Percentiles rank a stretch among this genome's conserved stretches.
Evolutionary conservation across 805 yeast species (phyloP).

Genomic region (Candida maesae): DNA sequence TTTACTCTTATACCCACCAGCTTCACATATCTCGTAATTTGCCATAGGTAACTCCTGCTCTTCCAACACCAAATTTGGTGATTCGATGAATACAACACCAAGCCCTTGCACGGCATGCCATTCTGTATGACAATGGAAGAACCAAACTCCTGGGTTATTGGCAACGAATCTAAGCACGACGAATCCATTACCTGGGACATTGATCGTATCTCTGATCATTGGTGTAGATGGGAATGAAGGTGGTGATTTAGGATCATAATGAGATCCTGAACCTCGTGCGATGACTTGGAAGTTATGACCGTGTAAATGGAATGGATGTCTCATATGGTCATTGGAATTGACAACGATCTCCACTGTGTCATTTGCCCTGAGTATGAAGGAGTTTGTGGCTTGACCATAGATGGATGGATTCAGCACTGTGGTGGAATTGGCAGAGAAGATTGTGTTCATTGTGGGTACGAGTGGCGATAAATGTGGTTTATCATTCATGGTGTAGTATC

Average conservation of each 20-base stretch:
- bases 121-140: slow-evolving; percentile 87
- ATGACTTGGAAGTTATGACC: slow-evolving; percentile 69
- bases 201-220: slow-evolving; percentile 66
- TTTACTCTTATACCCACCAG: slow-evolving; percentile 38
- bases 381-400: slow-evolving; percentile 68
- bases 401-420: slow-evolving; percentile 51
- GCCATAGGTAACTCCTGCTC: slow-evolving; percentile 37
- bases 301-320: slow-evolving; percentile 76
- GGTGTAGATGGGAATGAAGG: slow-evolving; percentile 49
- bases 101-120: slow-evolving; percentile 83
- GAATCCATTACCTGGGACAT: slow-evolving; percentile 62
- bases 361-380: slow-evolving; percentile 53
- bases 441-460: slow-evolving; percentile 67
- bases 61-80: slow-evolving; percentile 52
- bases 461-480: slow-evolving; percentile 61
- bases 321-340: slow-evolving; percentile 74
- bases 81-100: slow-evolving; percentile 66
- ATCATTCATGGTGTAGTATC: slow-evolving; percentile 68
- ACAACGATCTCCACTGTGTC: slow-evolving; percentile 72
- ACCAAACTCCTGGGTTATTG: slow-evolving; percentile 91
- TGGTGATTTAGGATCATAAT: slow-evolving; percentile 21
- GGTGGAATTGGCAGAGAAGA: slow-evolving; percentile 49
- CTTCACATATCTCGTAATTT: slow-evolving; percentile 46
- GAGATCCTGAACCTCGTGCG: slow-evolving; percentile 40
- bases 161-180: slow-evolving; percentile 69